These are phyloP conservation scores for Fusarium nanum DNA, from an alignment of 2,329 filamentous ascomycete species.

Conservation along the genomic window DNA sequence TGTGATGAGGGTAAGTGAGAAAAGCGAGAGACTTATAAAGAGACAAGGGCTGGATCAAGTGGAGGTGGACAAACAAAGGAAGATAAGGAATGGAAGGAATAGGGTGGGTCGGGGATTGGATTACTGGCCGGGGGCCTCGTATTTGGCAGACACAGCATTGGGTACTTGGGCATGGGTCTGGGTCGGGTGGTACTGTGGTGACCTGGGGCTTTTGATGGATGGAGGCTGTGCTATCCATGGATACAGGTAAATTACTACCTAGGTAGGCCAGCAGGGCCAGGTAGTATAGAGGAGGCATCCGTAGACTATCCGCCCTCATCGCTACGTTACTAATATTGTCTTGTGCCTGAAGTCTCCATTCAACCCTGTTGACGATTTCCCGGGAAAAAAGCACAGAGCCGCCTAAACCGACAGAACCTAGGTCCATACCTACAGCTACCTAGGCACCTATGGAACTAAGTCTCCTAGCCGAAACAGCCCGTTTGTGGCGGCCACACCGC, in stretches of 20 bases:
- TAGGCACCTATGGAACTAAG: neutral
- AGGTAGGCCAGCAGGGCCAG: no score
- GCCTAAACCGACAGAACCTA: slow-evolving; percentile 4
- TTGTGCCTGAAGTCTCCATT: neutral
- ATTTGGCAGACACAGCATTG: slow-evolving; percentile 13
- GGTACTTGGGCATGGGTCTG: neutral
- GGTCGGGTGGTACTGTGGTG: neutral
- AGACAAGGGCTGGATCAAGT: slow-evolving; percentile 27
- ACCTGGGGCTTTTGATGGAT: neutral
- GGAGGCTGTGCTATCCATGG: neutral
- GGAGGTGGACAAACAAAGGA: slow-evolving; percentile 16
- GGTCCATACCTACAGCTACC: no score
- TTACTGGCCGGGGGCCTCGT: slow-evolving; percentile 24
- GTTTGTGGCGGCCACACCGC: slow-evolving; percentile 6
- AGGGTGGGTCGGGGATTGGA: slow-evolving; percentile 22
- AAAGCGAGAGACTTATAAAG: slow-evolving; percentile 30
- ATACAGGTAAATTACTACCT: neutral
- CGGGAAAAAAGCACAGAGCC: slow-evolving; percentile 2
- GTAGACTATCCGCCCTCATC: neutral
- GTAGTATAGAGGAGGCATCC: neutral
- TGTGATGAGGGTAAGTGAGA: slow-evolving; percentile 17
- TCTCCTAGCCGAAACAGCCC: slow-evolving; percentile 12
- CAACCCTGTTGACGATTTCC: neutral
- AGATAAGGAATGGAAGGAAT: slow-evolving; percentile 28
- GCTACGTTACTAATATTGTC: neutral